phyloP scores from a whole-genome alignment of 2,329 filamentous ascomycete species.

The Fusarium cyanostomum region DNA sequence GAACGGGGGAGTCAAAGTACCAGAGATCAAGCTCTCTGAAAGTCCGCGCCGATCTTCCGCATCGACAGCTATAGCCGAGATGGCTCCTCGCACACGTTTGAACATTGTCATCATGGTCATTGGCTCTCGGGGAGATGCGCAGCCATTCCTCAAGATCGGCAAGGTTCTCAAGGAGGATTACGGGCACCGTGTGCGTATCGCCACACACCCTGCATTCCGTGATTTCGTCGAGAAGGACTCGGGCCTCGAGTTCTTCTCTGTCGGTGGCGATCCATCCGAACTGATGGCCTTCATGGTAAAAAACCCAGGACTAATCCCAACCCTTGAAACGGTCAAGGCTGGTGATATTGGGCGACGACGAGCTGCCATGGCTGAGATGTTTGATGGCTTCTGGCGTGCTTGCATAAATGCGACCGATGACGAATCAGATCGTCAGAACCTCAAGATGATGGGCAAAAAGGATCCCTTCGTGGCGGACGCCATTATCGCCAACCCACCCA shows the following conservation, averaged over 20 bases:
- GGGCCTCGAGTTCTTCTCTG: constrained; percentile 81
- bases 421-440: constrained; percentile 63
- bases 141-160: constrained; percentile 81
- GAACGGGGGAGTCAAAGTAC: constrained; percentile 2
- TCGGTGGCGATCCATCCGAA: constrained; percentile 81
- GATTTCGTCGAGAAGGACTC: constrained; percentile 78
- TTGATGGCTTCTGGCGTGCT: constrained; percentile 82
- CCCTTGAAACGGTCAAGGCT: constrained; percentile 74
- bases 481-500: constrained; percentile 87
- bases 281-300: constrained; percentile 92
- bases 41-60: constrained; percentile 43
- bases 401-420: constrained; percentile 80
- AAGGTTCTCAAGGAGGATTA: constrained; percentile 76
- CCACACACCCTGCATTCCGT: constrained; percentile 80
- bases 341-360: constrained; percentile 76
- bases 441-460: constrained; percentile 71
- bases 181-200: constrained; percentile 79
- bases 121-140: constrained; percentile 80
- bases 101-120: constrained; percentile 89
- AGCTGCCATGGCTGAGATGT: constrained; percentile 81
- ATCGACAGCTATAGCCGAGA: constrained; percentile 45
- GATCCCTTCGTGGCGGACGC: constrained; percentile 74
- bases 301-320: constrained; percentile 81
- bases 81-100: constrained; percentile 58
- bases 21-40: constrained; percentile 23